Base-by-base conservation (phyloP, 352 stramenopile genomes). In the Phytophthora foliorum region DNA sequence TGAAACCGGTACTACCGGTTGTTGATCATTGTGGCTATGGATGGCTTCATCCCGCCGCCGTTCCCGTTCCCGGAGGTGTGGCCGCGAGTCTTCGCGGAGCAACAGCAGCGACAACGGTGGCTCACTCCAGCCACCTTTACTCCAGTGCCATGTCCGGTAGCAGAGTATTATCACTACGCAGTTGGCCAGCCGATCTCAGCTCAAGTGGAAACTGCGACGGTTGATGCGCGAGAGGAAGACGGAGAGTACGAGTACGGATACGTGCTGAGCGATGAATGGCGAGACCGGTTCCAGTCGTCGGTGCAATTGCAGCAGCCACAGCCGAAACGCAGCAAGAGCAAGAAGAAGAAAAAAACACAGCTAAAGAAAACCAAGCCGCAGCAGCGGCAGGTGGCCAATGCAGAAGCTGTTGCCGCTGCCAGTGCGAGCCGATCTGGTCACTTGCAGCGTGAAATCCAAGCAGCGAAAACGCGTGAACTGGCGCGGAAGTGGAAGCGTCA, bases 51-150 rank as follows among this genome's bases (percentile, higher is more conserved):
- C 52, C 88, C 82, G 50, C 88, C 88, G 62, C 88, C 88, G 62
- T 95, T 86, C 72, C 88, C 88, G 65, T 93, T 95, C 64, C 84
- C 84, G 17, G 80, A 91, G 56, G 74, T 63, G 36, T 95, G 88
- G 88, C 67, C 75, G 44, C 46, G 57, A 39, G 44, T 93, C 24
- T 82, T 88, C 38, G 42, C 57, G 0, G 57, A 75, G 41, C 68
- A 81, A 39, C 67, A 69, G 39, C 66, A 74, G 25, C 32, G 19
- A 5, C 72, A 84, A 22, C 56, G 27, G 17, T 95, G 88, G 88
- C 75, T 95, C 19, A 86, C 67, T 10, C 80, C 84, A 1, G 65
- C 31, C 11, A 78, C 65, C 0, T 60, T 64, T n/a, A 8, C 3
- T 13, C 29, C 38, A 27, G 44, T 46, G 31, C 34, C 53, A 49